phyloP scores from a whole-genome alignment of 495 filamentous ascomycete species.

The Penicillium canescens region DNA sequence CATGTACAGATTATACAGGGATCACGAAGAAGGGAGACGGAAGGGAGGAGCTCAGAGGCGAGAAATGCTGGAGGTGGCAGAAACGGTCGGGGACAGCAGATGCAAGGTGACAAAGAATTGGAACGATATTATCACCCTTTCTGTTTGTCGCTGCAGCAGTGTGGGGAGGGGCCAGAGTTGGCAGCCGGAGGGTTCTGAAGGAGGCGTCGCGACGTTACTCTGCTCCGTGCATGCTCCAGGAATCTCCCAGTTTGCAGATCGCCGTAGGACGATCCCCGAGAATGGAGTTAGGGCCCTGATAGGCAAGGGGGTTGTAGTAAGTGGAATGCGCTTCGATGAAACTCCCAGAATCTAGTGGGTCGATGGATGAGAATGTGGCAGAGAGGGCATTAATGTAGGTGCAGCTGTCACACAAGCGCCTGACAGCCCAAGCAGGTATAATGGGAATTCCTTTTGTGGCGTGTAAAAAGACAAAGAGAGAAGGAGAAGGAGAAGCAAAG shows the following conservation, averaged over 20 bases:
- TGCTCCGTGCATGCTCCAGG: constrained; percentile 52
- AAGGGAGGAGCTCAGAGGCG: constrained; percentile 31
- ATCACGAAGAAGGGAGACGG: constrained; percentile 28
- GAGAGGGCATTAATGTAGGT: constrained; percentile 42
- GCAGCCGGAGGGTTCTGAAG: constrained; percentile 31
- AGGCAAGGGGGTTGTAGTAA: constrained; percentile 38
- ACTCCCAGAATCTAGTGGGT: constrained; percentile 37
- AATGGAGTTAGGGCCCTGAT: constrained; percentile 33
- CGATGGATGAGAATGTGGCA: constrained; percentile 41
- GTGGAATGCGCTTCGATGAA: constrained; percentile 44
- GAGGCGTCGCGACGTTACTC: constrained; percentile 41
- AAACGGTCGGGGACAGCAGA: constrained; percentile 23
- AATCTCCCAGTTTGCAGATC: constrained; percentile 48
- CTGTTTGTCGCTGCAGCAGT: constrained; percentile 31
- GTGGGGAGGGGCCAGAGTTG: constrained; percentile 19
- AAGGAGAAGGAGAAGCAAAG: constrained; percentile 11
- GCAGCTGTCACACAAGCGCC: constrained; percentile 47
- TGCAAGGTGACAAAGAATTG: constrained; percentile 44
- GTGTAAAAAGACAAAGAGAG: too few relatives aligned
- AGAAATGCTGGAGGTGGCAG: constrained; percentile 28
- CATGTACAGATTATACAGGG: constrained; percentile 40
- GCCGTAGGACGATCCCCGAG: constrained; percentile 35
- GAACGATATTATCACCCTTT: constrained; percentile 31
- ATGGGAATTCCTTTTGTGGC: too few relatives aligned
- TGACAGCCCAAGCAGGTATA: constrained; percentile 30